phyloP scores from a whole-genome alignment of 2,329 filamentous ascomycete species.

The Hypoxylon sp. region DNA sequence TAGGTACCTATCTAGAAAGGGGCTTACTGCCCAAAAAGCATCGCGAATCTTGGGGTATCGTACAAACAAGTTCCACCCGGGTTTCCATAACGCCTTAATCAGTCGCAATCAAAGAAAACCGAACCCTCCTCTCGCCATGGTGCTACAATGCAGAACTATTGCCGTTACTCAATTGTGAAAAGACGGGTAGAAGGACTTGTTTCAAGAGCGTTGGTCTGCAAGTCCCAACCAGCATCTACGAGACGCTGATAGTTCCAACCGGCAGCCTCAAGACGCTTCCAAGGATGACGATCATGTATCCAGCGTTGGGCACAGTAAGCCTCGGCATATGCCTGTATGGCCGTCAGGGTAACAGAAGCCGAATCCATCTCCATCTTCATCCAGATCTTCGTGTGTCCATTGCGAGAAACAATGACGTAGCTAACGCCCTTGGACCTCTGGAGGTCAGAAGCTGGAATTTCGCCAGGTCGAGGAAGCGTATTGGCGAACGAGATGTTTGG shows the following conservation, averaged over 20 bases:
- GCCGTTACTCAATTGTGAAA: conserved; percentile 51
- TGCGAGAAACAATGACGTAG: conserved; percentile 73
- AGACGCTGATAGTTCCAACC: conserved; percentile 68
- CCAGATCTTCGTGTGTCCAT: conserved; percentile 67
- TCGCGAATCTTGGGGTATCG: conserved; percentile 36
- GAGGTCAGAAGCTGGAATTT: conserved; percentile 58
- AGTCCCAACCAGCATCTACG: conserved; percentile 73
- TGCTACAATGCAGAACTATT: conserved; percentile 38
- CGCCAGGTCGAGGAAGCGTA: conserved; percentile 39
- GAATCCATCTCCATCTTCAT: conserved; percentile 68
- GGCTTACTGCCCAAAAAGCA: conserved; percentile 20
- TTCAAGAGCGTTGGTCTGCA: conserved; percentile 75
- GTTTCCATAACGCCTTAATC: conserved; percentile 24
- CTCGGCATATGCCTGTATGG: conserved; percentile 57
- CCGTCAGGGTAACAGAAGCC: conserved; percentile 55
- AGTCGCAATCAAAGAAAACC: not conserved
- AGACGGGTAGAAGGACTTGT: conserved; percentile 68
- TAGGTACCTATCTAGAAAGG: not conserved
- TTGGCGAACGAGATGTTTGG: conserved; percentile 60
- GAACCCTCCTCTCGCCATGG: conserved; percentile 20
- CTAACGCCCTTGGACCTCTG: conserved; percentile 64
- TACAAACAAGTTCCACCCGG: conserved; percentile 14
- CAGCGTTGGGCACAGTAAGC: conserved; percentile 54
- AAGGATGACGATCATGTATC: not conserved
- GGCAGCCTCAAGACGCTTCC: conserved; percentile 56